A percentile compares a stretch with the other conserved stretches of the same genome.
Evolutionary conservation across 106 monocot species (phyloP).

Genomic region (Phalaenopsis equestris): DNA sequence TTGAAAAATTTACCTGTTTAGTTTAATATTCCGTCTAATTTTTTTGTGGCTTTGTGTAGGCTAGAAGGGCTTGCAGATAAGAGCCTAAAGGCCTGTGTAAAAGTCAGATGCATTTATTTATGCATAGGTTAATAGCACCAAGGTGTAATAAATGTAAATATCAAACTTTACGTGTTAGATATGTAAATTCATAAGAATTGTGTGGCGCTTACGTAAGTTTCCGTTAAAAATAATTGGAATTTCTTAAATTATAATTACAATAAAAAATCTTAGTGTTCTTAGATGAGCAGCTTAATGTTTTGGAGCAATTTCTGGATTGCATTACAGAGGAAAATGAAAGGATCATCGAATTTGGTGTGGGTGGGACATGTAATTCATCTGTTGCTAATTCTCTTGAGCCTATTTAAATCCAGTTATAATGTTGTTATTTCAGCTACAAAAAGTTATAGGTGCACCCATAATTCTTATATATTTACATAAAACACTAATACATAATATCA

Average conservation of each 20-base stretch:
- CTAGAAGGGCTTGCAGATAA: slow-evolving; percentile 72
- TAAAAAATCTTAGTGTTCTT: slow-evolving; percentile 1
- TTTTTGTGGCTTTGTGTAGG: slow-evolving; percentile 23
- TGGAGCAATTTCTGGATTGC: slow-evolving; percentile 90
- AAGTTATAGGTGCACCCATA: no score
- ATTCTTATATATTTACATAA: no score
- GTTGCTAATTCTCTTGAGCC: slow-evolving; percentile 30
- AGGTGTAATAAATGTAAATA: no score
- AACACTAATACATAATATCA: no score
- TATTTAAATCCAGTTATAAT: neutral
- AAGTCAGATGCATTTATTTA: no score
- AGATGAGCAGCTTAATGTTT: slow-evolving; percentile 65
- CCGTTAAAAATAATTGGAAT: no score
- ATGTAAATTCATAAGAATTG: no score
- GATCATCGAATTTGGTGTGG: slow-evolving; percentile 79
- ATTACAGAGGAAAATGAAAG: slow-evolving; percentile 95
- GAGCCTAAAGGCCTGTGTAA: slow-evolving; percentile 35
- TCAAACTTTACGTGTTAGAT: no score
- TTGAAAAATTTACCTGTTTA: neutral
- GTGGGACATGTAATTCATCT: slow-evolving; percentile 81
- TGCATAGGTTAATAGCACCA: no score
- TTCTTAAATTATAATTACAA: neutral
- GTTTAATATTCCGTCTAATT: slow-evolving; percentile 3
- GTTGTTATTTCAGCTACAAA: neutral
- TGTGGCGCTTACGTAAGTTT: no score